Percentiles rank a stretch among this genome's conserved stretches.
Conservation (phyloP, 23 red algal species). For the Gracilariopsis chorda region DNA sequence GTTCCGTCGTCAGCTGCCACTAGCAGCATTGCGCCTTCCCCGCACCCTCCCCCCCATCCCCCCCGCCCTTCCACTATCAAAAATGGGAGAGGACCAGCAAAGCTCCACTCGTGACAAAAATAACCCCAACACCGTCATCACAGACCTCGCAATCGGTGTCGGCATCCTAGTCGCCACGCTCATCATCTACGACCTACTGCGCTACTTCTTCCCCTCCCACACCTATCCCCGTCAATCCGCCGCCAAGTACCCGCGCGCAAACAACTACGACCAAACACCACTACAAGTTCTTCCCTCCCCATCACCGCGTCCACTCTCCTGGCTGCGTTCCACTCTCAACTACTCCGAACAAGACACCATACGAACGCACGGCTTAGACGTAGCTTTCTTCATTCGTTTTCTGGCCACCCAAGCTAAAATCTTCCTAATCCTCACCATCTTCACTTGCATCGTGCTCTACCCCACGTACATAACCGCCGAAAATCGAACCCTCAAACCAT, state of each 20-base stretch:
- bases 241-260: neutral
- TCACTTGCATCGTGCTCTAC: slow-evolving; percentile 43
- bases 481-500: neutral
- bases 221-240: slow-evolving; percentile 20
- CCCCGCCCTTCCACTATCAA: neutral
- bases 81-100: too few relatives aligned
- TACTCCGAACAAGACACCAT: neutral
- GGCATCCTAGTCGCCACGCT: slow-evolving; percentile 26
- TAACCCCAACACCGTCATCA: too few relatives aligned
- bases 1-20: too few relatives aligned
- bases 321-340: neutral
- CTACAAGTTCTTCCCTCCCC: neutral
- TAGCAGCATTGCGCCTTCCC: too few relatives aligned
- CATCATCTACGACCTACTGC: slow-evolving; percentile 40
- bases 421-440: slow-evolving; percentile 22
- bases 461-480: slow-evolving; percentile 55
- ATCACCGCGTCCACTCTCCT: slow-evolving; percentile 3
- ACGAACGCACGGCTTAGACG: slow-evolving; percentile 53
- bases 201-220: slow-evolving; percentile 21
- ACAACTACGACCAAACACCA: slow-evolving; percentile 17
- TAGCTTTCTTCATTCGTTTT: slow-evolving; percentile 54
- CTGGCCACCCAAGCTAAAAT: slow-evolving; percentile 27
- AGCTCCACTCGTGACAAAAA: too few relatives aligned
- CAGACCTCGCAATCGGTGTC: slow-evolving; percentile 9
- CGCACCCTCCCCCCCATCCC: neutral